phyloP scores from a whole-genome alignment of 805 yeast species.

The Ogataea populi-albae region DNA sequence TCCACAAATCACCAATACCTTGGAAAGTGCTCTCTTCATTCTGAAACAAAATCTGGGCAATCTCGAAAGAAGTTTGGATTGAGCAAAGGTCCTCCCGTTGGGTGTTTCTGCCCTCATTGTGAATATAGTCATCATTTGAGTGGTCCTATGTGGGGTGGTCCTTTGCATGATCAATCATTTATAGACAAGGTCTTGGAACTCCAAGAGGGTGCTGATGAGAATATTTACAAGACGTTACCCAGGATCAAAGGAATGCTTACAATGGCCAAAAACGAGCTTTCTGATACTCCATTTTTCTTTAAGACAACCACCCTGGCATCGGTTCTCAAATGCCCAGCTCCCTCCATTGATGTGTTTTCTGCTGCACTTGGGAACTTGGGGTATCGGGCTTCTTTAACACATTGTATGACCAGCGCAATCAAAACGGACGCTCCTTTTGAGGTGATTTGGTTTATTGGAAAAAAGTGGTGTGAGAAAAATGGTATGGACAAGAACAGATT shows the following conservation, averaged over 20 bases:
- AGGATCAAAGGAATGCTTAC: slow-evolving; percentile 93
- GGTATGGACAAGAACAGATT: slow-evolving; percentile 40
- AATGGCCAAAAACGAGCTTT: slow-evolving; percentile 70
- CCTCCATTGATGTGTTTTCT: slow-evolving; percentile 66
- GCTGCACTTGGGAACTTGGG: slow-evolving; percentile 87
- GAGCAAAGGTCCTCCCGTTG: slow-evolving; percentile 62
- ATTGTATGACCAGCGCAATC: slow-evolving; percentile 79
- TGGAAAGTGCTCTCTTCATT: slow-evolving; percentile 53
- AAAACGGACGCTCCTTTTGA: slow-evolving; percentile 91
- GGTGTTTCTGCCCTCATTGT: slow-evolving; percentile 67
- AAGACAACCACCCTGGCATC: slow-evolving; percentile 75
- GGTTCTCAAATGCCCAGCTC: slow-evolving; percentile 76
- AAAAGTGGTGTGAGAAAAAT: slow-evolving; percentile 54
- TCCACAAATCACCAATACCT: slow-evolving; percentile 66
- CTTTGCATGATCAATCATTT: slow-evolving; percentile 68
- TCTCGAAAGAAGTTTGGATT: slow-evolving; percentile 49
- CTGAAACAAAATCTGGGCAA: slow-evolving; percentile 19
- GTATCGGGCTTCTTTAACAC: slow-evolving; percentile 79
- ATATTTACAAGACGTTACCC: slow-evolving; percentile 70
- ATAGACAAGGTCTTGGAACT: slow-evolving; percentile 58
- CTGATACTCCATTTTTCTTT: slow-evolving; percentile 72
- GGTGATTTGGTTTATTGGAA: slow-evolving; percentile 68
- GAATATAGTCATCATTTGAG: slow-evolving; percentile 69
- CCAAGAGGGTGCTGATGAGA: slow-evolving; percentile 46
- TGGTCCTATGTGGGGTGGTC: slow-evolving; percentile 96